A percentile compares a stretch with the other conserved stretches of the same genome.
phyloP scores from a whole-genome alignment of 2,329 filamentous ascomycete species.

The Colletotrichum sansevieriae region DNA sequence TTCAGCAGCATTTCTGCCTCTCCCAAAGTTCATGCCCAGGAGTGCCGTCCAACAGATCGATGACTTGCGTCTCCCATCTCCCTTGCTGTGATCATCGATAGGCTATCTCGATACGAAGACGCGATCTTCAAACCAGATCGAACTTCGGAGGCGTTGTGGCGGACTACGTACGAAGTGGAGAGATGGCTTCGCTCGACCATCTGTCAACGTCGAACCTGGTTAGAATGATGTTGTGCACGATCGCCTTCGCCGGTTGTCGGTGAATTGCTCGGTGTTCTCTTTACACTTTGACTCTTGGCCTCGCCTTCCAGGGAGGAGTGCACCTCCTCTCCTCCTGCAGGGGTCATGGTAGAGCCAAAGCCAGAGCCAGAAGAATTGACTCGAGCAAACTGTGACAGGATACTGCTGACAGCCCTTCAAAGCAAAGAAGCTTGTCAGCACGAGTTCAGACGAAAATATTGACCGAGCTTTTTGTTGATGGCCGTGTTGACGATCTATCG shows the following conservation, averaged over 20 bases:
- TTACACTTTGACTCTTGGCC: slow-evolving; percentile 17
- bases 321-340: not conserved
- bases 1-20: slow-evolving; percentile 11
- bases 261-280: slow-evolving; percentile 22
- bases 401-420: slow-evolving; percentile 20
- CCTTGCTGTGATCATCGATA: not conserved
- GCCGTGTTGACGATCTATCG: slow-evolving; percentile 23
- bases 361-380: slow-evolving; percentile 1
- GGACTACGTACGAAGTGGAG: slow-evolving; percentile 4
- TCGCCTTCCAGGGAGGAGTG: not conserved
- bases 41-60: not conserved
- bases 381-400: slow-evolving; percentile 14
- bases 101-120: slow-evolving; percentile 9
- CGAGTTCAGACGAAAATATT: slow-evolving; percentile 18
- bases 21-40: too few species aligned
- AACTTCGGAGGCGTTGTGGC: not conserved
- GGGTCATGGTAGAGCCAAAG: slow-evolving; percentile 17
- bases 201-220: not conserved
- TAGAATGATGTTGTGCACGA: slow-evolving; percentile 2
- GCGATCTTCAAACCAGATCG: slow-evolving; percentile 5
- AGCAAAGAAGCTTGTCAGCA: slow-evolving; percentile 12
- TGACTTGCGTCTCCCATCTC: not conserved
- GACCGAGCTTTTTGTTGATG: not conserved
- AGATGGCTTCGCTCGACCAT: not conserved
- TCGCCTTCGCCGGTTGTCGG: not conserved